phyloP scores from a whole-genome alignment of 2,329 filamentous ascomycete genomes.

The Penicillium sp. region DNA sequence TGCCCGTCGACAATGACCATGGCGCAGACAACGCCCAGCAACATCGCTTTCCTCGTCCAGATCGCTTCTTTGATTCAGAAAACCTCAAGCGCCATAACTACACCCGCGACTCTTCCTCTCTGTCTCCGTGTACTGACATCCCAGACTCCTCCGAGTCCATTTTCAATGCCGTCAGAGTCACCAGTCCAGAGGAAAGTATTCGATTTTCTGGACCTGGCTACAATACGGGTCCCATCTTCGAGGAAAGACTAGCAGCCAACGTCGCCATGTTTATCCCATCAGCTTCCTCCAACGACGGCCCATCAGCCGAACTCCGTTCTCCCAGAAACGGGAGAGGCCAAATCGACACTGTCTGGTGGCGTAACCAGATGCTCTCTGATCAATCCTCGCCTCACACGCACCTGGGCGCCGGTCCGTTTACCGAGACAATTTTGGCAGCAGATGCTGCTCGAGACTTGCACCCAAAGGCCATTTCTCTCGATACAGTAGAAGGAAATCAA shows the following conservation, averaged over 20 bases:
- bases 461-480: constrained; percentile 28
- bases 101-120: constrained; percentile 4
- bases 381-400: constrained; percentile 3
- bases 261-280: constrained; percentile 28
- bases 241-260: constrained; percentile 25
- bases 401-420: neutral
- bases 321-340: neutral
- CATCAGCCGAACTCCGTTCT: neutral
- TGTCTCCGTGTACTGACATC: constrained; percentile 9
- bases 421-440: neutral
- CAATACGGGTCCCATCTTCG: constrained; percentile 15
- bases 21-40: neutral
- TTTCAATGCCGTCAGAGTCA: constrained; percentile 35
- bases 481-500: constrained; percentile 15
- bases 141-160: constrained; percentile 30
- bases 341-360: constrained; percentile 20
- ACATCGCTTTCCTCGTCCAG: constrained; percentile 1
- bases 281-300: constrained; percentile 6
- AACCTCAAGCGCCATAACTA: constrained; percentile 6
- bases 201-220: constrained; percentile 6
- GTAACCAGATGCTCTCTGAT: constrained; percentile 14
- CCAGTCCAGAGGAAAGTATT: constrained; percentile 25
- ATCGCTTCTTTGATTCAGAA: constrained; percentile 7
- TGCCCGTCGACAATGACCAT: constrained; percentile 4
- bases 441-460: constrained; percentile 1